Conservation (phyloP, 345 rosid species). For the Populus ilicifolia region DNA sequence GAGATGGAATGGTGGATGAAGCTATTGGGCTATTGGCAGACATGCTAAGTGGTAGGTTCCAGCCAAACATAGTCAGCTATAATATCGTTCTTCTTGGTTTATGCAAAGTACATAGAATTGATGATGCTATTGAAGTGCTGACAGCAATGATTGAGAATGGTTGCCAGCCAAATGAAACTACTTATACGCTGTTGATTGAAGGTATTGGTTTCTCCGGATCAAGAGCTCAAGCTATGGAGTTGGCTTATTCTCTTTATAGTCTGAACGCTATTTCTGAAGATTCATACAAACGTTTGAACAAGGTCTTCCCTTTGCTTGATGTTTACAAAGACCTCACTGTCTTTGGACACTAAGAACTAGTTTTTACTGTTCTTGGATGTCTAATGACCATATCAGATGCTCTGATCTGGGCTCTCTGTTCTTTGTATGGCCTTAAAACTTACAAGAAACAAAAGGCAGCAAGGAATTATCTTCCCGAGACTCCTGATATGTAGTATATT, state of each 20-base stretch:
- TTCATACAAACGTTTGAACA: constrained; percentile 52
- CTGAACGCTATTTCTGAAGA: constrained; percentile 53
- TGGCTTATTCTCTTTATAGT: constrained; percentile 48
- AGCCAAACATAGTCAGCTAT: constrained; percentile 61
- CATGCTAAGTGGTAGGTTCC: constrained; percentile 57
- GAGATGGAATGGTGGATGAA: constrained; percentile 83
- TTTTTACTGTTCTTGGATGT: background rate
- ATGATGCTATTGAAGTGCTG: constrained; percentile 62
- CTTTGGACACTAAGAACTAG: constrained; percentile 28
- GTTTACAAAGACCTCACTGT: constrained; percentile 42
- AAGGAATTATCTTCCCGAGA: background rate
- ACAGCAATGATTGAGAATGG: constrained; percentile 59
- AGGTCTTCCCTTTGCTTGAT: constrained; percentile 62
- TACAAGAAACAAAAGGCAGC: background rate
- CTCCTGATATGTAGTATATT: background rate
- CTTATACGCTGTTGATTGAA: constrained; percentile 57
- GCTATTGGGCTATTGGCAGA: constrained; percentile 60
- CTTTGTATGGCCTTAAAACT: background rate
- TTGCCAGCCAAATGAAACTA: constrained; percentile 76
- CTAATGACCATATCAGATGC: background rate
- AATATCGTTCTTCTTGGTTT: constrained; percentile 71
- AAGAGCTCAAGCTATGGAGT: constrained; percentile 67
- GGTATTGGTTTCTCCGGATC: constrained; percentile 74
- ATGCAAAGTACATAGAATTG: constrained; percentile 61
- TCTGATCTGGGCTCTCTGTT: background rate